A percentile compares a stretch with the other conserved stretches of the same genome.
Evolutionary conservation across 768 basidiomycete genomes (phyloP).

Genomic region (Psilocybe tampanensis): DNA sequence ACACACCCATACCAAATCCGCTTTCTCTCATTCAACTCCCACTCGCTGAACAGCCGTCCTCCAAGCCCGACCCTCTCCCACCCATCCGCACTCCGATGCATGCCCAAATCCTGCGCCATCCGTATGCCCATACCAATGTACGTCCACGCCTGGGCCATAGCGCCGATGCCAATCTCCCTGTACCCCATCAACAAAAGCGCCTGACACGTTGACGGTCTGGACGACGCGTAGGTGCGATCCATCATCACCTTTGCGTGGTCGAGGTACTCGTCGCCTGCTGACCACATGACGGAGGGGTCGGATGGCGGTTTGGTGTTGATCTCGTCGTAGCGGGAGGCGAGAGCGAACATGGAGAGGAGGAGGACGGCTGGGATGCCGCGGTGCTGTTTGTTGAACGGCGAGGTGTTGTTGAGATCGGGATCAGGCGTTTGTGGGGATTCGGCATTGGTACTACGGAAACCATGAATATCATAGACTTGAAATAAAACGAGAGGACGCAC

Average conservation of each 20-base stretch:
- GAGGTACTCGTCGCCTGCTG: slow-evolving; percentile 75
- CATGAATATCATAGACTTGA: not conserved
- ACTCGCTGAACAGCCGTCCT: slow-evolving; percentile 54
- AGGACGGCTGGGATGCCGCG: slow-evolving; percentile 65
- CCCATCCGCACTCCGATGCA: slow-evolving; percentile 80
- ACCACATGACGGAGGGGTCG: slow-evolving; percentile 71
- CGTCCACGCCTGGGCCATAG: slow-evolving; percentile 88
- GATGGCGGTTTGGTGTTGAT: slow-evolving; percentile 37
- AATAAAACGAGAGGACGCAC: slow-evolving; percentile 28
- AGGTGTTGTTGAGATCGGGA: slow-evolving; percentile 17
- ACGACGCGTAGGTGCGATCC: slow-evolving; percentile 68
- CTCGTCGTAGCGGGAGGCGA: slow-evolving; percentile 71
- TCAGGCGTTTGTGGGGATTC: slow-evolving; percentile 22
- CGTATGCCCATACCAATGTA: slow-evolving; percentile 87
- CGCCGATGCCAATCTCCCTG: slow-evolving; percentile 84
- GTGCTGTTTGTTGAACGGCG: slow-evolving; percentile 41
- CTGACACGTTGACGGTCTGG: slow-evolving; percentile 75
- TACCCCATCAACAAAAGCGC: slow-evolving; percentile 81
- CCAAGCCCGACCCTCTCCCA: slow-evolving; percentile 68
- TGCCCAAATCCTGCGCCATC: slow-evolving; percentile 90
- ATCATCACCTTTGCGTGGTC: slow-evolving; percentile 67
- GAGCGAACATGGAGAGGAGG: slow-evolving; percentile 81
- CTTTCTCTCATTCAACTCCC: slow-evolving; percentile 70
- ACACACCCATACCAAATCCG: slow-evolving; percentile 82
- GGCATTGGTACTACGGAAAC: not conserved